phyloP scores from a whole-genome alignment of 148 eudicot species.

The Salicornia ramosissima region DNA sequence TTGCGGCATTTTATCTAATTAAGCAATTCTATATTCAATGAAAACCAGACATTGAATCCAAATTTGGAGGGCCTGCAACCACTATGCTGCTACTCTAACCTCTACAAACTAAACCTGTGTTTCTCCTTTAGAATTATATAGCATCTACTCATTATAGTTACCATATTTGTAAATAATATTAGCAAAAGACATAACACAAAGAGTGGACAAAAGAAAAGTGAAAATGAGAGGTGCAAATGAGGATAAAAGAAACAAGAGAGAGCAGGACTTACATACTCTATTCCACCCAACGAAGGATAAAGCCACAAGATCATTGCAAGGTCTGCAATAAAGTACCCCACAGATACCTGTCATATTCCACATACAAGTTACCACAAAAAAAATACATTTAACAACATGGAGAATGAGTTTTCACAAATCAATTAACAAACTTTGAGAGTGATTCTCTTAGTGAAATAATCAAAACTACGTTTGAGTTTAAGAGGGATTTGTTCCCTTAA shows the following conservation, averaged over 20 bases:
- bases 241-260: conserved; percentile 1
- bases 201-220: background rate
- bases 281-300: conserved; percentile 91
- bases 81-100: background rate
- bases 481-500: too few relatives aligned
- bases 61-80: too few relatives aligned
- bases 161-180: background rate
- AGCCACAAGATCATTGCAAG: conserved; percentile 92
- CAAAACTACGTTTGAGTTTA: too few relatives aligned
- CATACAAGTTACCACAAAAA: conserved; percentile 26
- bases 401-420: background rate
- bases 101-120: background rate
- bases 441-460: too few relatives aligned
- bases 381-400: background rate
- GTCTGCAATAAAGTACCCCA: conserved; percentile 91
- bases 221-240: background rate
- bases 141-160: background rate
- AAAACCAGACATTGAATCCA: too few relatives aligned
- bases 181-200: background rate
- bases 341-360: conserved; percentile 74
- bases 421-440: too few relatives aligned
- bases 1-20: too few relatives aligned
- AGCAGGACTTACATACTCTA: conserved; percentile 84
- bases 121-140: background rate
- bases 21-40: too few relatives aligned